Evolutionary conservation across 1,139 yeast genomes (phyloP).

Genomic region (Blastobotrys capitulatus): DNA sequence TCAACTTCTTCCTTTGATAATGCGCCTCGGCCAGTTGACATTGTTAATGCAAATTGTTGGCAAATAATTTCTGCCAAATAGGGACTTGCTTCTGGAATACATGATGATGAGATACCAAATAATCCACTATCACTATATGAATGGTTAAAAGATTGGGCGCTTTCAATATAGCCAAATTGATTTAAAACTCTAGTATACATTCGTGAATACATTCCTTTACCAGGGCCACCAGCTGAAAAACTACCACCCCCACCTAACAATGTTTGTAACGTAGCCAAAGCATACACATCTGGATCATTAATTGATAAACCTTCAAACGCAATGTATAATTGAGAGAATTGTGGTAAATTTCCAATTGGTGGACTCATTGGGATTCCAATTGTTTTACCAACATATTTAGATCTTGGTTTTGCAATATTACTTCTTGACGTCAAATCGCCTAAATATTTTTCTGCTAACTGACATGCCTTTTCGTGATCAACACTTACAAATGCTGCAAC

Average conservation of each 20-base stretch:
- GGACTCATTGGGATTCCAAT: constrained; percentile 17
- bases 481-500: constrained; percentile 91
- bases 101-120: constrained; percentile 82
- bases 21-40: constrained; percentile 56
- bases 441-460: constrained; percentile 55
- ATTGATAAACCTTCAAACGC: constrained; percentile 88
- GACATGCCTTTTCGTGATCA: constrained; percentile 62
- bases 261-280: constrained; percentile 85
- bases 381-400: constrained; percentile 13
- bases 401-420: constrained; percentile 4
- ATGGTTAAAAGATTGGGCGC: constrained; percentile 83
- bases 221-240: constrained; percentile 99
- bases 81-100: constrained; percentile 81
- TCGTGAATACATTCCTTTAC: constrained; percentile 97
- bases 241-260: constrained; percentile 98
- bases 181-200: constrained; percentile 87
- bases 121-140: constrained; percentile 87
- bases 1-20: constrained; percentile 66
- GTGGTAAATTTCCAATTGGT: constrained; percentile 69
- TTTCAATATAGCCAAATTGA: constrained; percentile 87
- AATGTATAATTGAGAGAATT: constrained; percentile 78
- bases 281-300: constrained; percentile 80
- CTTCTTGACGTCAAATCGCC: constrained; percentile 39
- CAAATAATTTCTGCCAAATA: constrained; percentile 78
- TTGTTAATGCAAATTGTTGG: constrained; percentile 61